phyloP scores from a whole-genome alignment of 2,329 filamentous ascomycete species.

The Phialocephala sp. region DNA sequence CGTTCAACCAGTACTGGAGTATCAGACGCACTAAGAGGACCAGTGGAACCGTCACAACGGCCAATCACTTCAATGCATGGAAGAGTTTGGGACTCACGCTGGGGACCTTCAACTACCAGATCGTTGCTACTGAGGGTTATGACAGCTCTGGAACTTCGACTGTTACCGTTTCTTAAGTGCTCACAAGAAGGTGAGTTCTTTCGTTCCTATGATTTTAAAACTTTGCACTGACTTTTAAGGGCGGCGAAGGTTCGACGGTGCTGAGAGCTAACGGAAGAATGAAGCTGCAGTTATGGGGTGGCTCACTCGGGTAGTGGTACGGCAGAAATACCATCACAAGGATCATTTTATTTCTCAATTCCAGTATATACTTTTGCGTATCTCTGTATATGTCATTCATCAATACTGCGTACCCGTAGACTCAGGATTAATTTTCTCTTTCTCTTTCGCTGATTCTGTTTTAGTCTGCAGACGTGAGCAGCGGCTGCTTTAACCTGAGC shows the following conservation, averaged over 20 bases:
- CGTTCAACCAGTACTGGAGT: constrained; percentile 59
- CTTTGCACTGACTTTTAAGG: too few species aligned
- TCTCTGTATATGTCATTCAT: too few species aligned
- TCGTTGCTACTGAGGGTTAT: constrained; percentile 44
- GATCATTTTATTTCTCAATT: neutral
- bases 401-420: too few species aligned
- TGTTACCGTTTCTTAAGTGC: constrained; percentile 25
- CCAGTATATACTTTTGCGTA: neutral
- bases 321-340: neutral
- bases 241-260: too few species aligned
- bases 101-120: constrained; percentile 55
- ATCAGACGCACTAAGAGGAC: constrained; percentile 56
- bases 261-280: too few species aligned
- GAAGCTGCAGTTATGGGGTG: too few species aligned
- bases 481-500: too few species aligned
- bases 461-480: too few species aligned
- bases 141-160: constrained; percentile 33
- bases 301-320: too few species aligned
- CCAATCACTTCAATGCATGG: constrained; percentile 61
- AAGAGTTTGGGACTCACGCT: constrained; percentile 51
- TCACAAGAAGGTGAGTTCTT: neutral
- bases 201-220: neutral
- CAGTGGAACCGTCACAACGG: constrained; percentile 55
- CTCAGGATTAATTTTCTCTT: too few species aligned
- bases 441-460: too few species aligned